phyloP scores from a whole-genome alignment of 1,284 basidiomycete genomes.

The Cryptococcus sp. region DNA sequence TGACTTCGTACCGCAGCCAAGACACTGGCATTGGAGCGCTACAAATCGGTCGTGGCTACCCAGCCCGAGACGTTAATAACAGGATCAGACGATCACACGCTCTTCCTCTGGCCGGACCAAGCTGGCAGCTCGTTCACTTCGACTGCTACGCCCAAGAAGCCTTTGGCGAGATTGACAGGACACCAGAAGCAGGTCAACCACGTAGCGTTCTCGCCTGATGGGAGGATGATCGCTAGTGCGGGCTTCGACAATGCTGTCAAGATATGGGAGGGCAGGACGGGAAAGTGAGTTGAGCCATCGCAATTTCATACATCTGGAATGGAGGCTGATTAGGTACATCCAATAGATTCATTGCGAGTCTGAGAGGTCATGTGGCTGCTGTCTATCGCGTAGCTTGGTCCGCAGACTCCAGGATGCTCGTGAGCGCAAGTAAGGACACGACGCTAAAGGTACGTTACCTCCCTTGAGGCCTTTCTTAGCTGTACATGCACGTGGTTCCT shows the following conservation, averaged over 20 bases:
- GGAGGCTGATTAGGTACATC: no score
- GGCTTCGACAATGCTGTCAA: conserved; percentile 91
- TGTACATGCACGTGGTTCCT: no score
- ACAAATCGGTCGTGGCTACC: conserved; percentile 66
- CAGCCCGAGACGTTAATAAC: conserved; percentile 85
- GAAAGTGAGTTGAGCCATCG: conserved; percentile 61
- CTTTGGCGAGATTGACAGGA: conserved; percentile 82
- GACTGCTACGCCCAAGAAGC: conserved; percentile 65
- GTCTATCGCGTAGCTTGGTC: conserved; percentile 96
- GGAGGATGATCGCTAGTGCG: conserved; percentile 84
- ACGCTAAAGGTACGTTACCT: conserved; percentile 77
- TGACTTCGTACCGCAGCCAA: conserved; percentile 60
- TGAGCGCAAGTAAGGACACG: conserved; percentile 93
- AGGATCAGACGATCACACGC: conserved; percentile 91
- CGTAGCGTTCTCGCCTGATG: conserved; percentile 94
- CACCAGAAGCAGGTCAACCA: conserved; percentile 96
- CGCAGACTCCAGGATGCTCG: conserved; percentile 85
- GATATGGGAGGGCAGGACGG: conserved; percentile 90
- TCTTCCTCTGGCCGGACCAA: conserved; percentile 80
- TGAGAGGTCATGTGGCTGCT: conserved; percentile 89
- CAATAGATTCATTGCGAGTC: conserved; percentile 72
- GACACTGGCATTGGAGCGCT: conserved; percentile 70
- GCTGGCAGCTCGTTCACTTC: conserved; percentile 58
- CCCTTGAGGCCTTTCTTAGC: no score
- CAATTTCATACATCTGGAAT: no score